Conservation (phyloP, 2,329 filamentous ascomycete species). For the Aureobasidium mangrovei region DNA sequence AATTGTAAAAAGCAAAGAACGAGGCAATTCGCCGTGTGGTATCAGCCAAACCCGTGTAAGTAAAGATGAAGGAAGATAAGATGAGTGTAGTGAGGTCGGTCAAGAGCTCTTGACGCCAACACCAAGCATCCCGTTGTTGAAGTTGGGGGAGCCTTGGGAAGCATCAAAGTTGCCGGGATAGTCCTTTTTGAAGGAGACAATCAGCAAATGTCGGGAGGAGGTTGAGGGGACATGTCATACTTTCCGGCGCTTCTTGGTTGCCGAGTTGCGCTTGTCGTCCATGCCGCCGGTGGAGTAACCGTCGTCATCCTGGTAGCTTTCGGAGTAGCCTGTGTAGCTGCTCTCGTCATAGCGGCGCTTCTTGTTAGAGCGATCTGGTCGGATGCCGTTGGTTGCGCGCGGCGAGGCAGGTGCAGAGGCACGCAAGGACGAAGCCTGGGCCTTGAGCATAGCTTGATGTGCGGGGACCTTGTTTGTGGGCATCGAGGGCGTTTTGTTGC, state of each 20-base stretch:
- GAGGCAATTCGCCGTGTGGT: slow-evolving; percentile 5
- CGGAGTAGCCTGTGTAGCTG: slow-evolving; percentile 66
- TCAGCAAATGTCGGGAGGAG: not conserved
- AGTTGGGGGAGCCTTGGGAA: not conserved
- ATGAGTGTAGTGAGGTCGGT: not conserved
- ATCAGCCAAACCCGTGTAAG: not conserved
- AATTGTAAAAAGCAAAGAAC: not conserved
- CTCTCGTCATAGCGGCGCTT: slow-evolving; percentile 69
- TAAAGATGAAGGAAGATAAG: not conserved
- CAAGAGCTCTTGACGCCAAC: slow-evolving; percentile 13
- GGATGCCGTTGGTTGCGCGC: slow-evolving; percentile 35
- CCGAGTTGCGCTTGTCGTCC: slow-evolving; percentile 44
- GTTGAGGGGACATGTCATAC: slow-evolving; percentile 9
- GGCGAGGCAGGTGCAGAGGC: slow-evolving; percentile 30
- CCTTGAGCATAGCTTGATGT: slow-evolving; percentile 17
- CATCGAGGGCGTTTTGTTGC: slow-evolving; percentile 13
- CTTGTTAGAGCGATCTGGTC: slow-evolving; percentile 58
- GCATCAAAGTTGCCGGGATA: slow-evolving; percentile 7
- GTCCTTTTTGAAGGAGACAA: not conserved
- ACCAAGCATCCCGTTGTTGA: slow-evolving; percentile 12
- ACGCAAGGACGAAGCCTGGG: slow-evolving; percentile 15
- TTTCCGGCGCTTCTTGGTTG: slow-evolving; percentile 50
- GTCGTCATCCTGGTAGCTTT: slow-evolving; percentile 63
- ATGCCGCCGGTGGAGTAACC: slow-evolving; percentile 64
- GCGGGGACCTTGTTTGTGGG: slow-evolving; percentile 2